These are phyloP conservation scores for Artemisia argyi DNA, from an alignment of 129 eudicot genomes.

Conservation along the genomic window DNA sequence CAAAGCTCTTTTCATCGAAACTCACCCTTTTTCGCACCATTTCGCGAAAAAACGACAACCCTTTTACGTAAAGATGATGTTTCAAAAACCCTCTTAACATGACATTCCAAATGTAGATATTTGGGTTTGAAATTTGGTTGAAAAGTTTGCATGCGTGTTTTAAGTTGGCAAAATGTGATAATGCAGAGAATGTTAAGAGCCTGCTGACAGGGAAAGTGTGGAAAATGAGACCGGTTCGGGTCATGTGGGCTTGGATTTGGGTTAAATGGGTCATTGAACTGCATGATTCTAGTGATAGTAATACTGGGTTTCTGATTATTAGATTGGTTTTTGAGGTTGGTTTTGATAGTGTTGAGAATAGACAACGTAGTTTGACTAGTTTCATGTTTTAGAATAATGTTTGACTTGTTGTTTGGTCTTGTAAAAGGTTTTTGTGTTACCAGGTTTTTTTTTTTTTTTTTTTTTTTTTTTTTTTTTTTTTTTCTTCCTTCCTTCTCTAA, in stretches of 20 bases:
- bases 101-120: conserved; percentile 64
- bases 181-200: conserved; percentile 57
- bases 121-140: conserved; percentile 44
- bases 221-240: conserved; percentile 56
- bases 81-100: conserved; percentile 59
- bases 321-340: conserved; percentile 38
- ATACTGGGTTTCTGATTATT: conserved; percentile 64
- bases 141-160: conserved; percentile 44
- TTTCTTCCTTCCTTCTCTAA: too few species aligned
- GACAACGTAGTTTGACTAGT: background rate
- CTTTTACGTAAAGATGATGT: conserved; percentile 30
- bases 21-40: conserved; percentile 52
- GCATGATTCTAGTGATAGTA: conserved; percentile 56
- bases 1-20: conserved; percentile 62
- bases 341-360: conserved; percentile 27
- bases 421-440: too few species aligned
- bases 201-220: conserved; percentile 68
- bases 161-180: conserved; percentile 44
- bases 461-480: too few species aligned
- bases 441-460: too few species aligned
- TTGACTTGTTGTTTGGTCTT: too few species aligned
- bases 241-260: conserved; percentile 71
- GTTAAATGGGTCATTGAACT: conserved; percentile 50
- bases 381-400: too few species aligned
- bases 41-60: conserved; percentile 44